Conservation (phyloP, 306 rosid species). For the Carpinus viminea region DNA sequence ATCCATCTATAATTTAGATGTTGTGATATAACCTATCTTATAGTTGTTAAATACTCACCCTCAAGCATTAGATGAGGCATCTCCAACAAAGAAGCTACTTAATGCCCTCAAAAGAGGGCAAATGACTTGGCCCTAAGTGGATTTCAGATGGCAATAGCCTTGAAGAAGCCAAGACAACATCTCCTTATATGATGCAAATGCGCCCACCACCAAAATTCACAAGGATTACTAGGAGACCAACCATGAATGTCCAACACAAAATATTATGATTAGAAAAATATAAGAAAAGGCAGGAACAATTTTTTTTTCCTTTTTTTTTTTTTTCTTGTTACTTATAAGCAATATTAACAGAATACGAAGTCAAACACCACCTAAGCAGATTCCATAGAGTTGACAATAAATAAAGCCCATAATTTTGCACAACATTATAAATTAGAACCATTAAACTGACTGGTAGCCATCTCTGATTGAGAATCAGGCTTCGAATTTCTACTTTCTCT, state of each 20-base stretch:
- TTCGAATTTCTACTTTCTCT: not conserved
- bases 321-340: not conserved
- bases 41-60: not conserved
- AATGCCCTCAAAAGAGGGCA: not conserved
- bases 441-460: not conserved
- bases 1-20: not conserved
- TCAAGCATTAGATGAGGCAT: not conserved
- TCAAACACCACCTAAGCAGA: not conserved
- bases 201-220: not conserved
- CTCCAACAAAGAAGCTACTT: not conserved
- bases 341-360: not conserved
- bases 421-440: too few species aligned
- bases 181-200: not conserved
- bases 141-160: not conserved
- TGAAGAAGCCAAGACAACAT: not conserved
- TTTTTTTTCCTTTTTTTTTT: not conserved
- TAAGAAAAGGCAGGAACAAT: not conserved
- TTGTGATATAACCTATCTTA: not conserved
- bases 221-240: not conserved
- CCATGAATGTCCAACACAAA: not conserved
- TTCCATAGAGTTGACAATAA: not conserved
- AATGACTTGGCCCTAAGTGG: not conserved
- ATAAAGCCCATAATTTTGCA: not conserved
- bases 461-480: not conserved
- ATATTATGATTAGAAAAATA: not conserved